Evolutionary conservation across 768 basidiomycete genomes (phyloP), one percentile per base, ranked within the genome.

Genomic region (Leucocoprinus birnbaumii): DNA sequence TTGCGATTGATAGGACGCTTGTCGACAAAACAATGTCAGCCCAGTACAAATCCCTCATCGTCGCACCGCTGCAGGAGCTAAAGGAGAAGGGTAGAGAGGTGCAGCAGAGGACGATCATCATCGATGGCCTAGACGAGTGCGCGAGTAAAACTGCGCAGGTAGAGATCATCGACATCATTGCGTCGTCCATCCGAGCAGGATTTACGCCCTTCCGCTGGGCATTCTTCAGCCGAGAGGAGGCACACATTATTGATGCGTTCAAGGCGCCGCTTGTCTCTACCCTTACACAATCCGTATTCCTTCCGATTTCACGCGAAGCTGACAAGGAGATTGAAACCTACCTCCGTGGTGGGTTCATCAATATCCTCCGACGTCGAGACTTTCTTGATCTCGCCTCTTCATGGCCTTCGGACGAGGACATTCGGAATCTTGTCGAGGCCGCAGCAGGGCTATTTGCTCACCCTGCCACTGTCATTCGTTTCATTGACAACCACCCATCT

Each of bases 151-250:
- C 37, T 14, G 48, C 48, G 3, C 48, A 50, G 35, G n/a, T 27
- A 6, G 48, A 40, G 40, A 26, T 48, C 46, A 48, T 48, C 14
- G 5, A 55, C 6, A 40, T 55, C 46, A 48, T 55, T 27, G 46
- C 34, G 11, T 34, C 21, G 14, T 38, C 43, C 13, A 4, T 24
- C 18, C 38, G 19, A 3, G 18, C 22, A n/a, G 5, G 10, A n/a
- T 18, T 35, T 6, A 38, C 48, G 21, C 48, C 48, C 1, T 21
- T 50, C 34, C 24, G 48, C 11, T 50, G 48, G 48, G 48, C 48
- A 6, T 13, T 50, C 14, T 50, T 50, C 48, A 50, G 48, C 21
- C 48, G 48, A 2, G 34, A 31, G 10, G 48, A 50, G 19, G 19
- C 48, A 1, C 48, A 37, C 19, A 38, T 50, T 10, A 19, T 18